A percentile compares a stretch with the other conserved stretches of the same genome.
These are phyloP conservation scores for Myxozyma udenii DNA, from an alignment of 805 yeast genomes.

Conservation along the genomic window DNA sequence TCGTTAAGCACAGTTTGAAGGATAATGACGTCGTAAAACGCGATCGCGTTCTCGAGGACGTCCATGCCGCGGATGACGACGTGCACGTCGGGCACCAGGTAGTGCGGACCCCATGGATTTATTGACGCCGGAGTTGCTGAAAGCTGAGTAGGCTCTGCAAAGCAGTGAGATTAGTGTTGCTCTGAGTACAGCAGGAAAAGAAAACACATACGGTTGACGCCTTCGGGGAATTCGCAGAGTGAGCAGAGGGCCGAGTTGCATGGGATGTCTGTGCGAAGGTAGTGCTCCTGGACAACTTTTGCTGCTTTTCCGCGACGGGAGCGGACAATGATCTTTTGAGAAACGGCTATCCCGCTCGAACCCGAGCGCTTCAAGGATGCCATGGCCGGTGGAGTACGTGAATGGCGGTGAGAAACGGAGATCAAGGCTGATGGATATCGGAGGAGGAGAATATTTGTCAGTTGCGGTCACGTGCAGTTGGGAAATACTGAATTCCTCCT, in stretches of 20 bases:
- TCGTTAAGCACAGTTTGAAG: slow-evolving; percentile 95
- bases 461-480: neutral
- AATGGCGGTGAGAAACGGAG: too few relatives aligned
- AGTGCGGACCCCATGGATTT: slow-evolving; percentile 62
- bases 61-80: slow-evolving; percentile 51
- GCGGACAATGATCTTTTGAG: slow-evolving; percentile 76
- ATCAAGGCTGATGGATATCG: too few relatives aligned
- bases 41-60: slow-evolving; percentile 68
- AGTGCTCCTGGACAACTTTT: slow-evolving; percentile 91
- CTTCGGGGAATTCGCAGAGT: slow-evolving; percentile 56
- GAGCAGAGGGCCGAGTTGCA: slow-evolving; percentile 75
- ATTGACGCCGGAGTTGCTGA: slow-evolving; percentile 55
- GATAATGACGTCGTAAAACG: slow-evolving; percentile 85
- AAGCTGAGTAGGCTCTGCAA: slow-evolving; percentile 56
- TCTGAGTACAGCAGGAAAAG: too few relatives aligned
- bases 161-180: too few relatives aligned
- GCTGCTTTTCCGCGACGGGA: slow-evolving; percentile 83
- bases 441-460: neutral
- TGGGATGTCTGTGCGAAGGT: slow-evolving; percentile 86
- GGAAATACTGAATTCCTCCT: too few relatives aligned
- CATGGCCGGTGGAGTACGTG: neutral
- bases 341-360: slow-evolving; percentile 9
- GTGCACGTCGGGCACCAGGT: slow-evolving; percentile 82
- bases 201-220: slow-evolving; percentile 30
- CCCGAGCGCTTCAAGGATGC: slow-evolving; percentile 6